phyloP scores from a whole-genome alignment of 2,329 filamentous ascomycete genomes.

The Venturia oleaginea region DNA sequence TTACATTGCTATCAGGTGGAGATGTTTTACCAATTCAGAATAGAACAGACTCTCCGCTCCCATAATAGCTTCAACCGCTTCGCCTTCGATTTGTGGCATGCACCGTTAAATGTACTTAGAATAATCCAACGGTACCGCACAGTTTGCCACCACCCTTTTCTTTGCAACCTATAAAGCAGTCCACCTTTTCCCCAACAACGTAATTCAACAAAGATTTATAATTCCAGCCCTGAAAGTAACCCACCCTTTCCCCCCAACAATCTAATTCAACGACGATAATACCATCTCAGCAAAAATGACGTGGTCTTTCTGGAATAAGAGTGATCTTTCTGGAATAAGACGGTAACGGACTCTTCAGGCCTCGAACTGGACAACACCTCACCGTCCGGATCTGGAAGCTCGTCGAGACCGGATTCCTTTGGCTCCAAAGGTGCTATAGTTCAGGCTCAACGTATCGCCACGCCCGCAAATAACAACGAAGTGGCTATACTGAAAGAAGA shows the following conservation, averaged over 20 bases:
- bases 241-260: no score
- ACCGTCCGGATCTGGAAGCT: not conserved
- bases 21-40: no score
- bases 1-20: not conserved
- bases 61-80: not conserved
- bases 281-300: not conserved
- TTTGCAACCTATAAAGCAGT: no score
- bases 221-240: no score
- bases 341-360: not conserved
- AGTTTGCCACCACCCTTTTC: no score
- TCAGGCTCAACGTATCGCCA: not conserved
- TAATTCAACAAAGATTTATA: no score
- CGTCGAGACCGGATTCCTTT: not conserved
- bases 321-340: not conserved
- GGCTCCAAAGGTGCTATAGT: not conserved
- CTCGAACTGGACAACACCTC: not conserved
- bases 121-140: no score
- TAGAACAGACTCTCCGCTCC: not conserved
- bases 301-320: not conserved
- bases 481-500: conserved; percentile 25
- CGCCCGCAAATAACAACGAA: not conserved
- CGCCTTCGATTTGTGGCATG: not conserved
- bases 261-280: not conserved
- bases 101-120: not conserved
- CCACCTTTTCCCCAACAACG: no score